Conservation (phyloP, 768 basidiomycete species). For the Rhodosporidiobolus sp. region DNA sequence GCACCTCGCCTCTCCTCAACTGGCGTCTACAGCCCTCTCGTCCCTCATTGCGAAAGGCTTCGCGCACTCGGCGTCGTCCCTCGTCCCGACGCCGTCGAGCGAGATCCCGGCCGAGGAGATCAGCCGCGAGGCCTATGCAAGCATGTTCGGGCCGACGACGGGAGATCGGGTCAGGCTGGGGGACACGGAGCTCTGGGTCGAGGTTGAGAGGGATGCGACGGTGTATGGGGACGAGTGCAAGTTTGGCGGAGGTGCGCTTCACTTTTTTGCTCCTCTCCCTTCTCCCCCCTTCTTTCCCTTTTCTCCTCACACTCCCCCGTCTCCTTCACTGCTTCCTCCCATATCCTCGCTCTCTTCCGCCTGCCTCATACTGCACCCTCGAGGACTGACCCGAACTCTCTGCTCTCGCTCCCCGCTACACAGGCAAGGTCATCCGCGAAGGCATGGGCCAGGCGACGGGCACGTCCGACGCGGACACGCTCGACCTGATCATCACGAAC, state of each 20-base stretch:
- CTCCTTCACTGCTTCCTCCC: neutral
- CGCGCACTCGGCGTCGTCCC: conserved; percentile 51
- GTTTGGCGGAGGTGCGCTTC: conserved; percentile 77
- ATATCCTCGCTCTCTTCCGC: too few species aligned
- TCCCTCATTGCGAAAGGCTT: conserved; percentile 63
- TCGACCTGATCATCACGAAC: conserved; percentile 94
- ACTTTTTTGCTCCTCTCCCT: neutral
- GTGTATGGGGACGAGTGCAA: conserved; percentile 95
- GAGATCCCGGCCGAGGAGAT: conserved; percentile 47
- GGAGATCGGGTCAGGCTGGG: conserved; percentile 86
- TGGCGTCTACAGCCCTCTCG: conserved; percentile 22
- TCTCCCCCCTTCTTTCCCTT: too few species aligned
- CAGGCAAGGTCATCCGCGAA: conserved; percentile 89
- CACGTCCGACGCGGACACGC: conserved; percentile 61
- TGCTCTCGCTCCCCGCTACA: too few species aligned
- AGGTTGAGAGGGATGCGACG: conserved; percentile 85
- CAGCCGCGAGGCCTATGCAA: conserved; percentile 70
- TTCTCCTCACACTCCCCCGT: neutral
- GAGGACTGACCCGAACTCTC: too few species aligned
- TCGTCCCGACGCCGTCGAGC: neutral
- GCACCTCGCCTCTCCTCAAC: conserved; percentile 46
- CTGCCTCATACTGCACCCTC: too few species aligned
- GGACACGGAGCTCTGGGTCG: conserved; percentile 85
- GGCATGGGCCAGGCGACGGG: conserved; percentile 93
- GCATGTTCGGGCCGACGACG: conserved; percentile 92